A percentile compares a stretch with the other conserved stretches of the same genome.
Evolutionary conservation across 345 rosid species (phyloP).

Genomic region (Atalantia buxifolia): DNA sequence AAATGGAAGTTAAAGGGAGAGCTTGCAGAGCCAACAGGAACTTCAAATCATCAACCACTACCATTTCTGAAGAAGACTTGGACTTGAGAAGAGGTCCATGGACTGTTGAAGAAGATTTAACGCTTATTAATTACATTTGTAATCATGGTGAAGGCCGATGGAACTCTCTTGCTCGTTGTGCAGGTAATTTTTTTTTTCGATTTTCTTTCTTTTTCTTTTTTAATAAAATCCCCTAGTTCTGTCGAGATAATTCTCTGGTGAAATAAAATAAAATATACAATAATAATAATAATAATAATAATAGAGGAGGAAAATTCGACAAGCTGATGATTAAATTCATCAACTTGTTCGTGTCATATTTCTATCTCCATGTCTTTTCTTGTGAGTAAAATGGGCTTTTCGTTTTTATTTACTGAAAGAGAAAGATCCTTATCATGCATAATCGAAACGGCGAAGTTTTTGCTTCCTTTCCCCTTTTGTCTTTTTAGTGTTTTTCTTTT

Average conservation of each 20-base stretch:
- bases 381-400: not conserved
- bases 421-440: slow-evolving; percentile 24
- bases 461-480: slow-evolving; percentile 4
- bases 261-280: no score
- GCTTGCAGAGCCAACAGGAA: no score
- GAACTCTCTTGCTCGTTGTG: slow-evolving; percentile 79
- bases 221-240: no score
- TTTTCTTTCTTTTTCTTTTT: not conserved
- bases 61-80: slow-evolving; percentile 46
- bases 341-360: slow-evolving; percentile 27
- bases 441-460: slow-evolving; percentile 27
- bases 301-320: slow-evolving; percentile 30
- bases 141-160: slow-evolving; percentile 89
- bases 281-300: not conserved
- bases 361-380: slow-evolving; percentile 23
- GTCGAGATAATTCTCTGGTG: no score
- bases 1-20: slow-evolving; percentile 42
- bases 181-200: slow-evolving; percentile 47
- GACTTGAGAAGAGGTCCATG: slow-evolving; percentile 85
- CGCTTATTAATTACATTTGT: slow-evolving; percentile 75
- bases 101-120: slow-evolving; percentile 85
- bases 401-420: not conserved
- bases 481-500: not conserved
- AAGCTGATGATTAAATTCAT: slow-evolving; percentile 17
- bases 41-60: not conserved